Conservation (phyloP, 305 asterid species). For the Solanum hybrid region DNA sequence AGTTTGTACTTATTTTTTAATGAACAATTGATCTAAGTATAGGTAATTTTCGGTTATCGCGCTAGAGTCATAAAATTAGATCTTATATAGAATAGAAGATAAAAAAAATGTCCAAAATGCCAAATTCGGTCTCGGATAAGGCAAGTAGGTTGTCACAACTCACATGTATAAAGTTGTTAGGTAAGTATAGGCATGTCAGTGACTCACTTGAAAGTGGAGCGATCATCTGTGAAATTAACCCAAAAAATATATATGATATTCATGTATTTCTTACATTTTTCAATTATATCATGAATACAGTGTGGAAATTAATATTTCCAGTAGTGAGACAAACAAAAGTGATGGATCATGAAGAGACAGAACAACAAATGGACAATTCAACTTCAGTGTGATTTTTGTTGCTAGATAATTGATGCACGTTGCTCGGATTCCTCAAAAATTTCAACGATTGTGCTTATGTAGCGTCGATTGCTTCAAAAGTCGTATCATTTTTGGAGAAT, state of each 20-base stretch:
- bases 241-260: neutral
- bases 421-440: neutral
- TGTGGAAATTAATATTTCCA: constrained; percentile 87
- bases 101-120: neutral
- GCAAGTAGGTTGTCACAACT: neutral
- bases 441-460: neutral
- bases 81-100: neutral
- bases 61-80: neutral
- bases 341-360: constrained; percentile 40
- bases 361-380: constrained; percentile 22
- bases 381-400: constrained; percentile 20
- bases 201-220: neutral
- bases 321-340: constrained; percentile 47
- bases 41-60: neutral
- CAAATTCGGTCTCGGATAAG: neutral
- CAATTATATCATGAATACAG: constrained; percentile 25
- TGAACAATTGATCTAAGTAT: neutral
- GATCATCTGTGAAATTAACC: neutral
- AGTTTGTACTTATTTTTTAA: constrained; percentile 1
- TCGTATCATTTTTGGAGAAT: neutral
- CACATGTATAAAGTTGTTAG: neutral
- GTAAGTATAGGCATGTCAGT: neutral
- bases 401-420: neutral
- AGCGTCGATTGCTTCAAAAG: neutral
- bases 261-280: neutral